phyloP scores from a whole-genome alignment of 164 flowering plant species.

The Hamamelis virginiana region DNA sequence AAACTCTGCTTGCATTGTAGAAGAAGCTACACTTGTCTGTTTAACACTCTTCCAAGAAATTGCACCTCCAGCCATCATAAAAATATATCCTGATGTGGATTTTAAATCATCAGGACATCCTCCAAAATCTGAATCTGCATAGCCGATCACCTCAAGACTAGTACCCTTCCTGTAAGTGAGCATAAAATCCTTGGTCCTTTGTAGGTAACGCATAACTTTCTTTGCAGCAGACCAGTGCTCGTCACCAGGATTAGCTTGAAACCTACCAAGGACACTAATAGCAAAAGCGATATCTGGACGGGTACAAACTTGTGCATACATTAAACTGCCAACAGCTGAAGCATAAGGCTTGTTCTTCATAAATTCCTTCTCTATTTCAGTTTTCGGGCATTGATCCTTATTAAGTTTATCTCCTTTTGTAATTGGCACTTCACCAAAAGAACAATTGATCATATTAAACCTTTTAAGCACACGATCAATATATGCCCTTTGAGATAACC shows the following conservation, averaged over 20 bases:
- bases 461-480: neutral
- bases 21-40: neutral
- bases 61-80: neutral
- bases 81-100: neutral
- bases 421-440: neutral
- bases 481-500: neutral
- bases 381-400: neutral
- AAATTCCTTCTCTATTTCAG: neutral
- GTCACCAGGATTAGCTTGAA: neutral
- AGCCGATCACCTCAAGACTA: neutral
- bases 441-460: neutral
- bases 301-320: neutral
- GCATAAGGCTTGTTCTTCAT: neutral
- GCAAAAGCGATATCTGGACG: neutral
- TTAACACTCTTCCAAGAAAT: conserved; percentile 6
- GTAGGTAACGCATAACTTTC: neutral
- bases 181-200: neutral
- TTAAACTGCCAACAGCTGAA: neutral
- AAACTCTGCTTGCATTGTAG: neutral
- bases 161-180: neutral
- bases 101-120: neutral
- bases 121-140: neutral
- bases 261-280: neutral
- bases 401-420: neutral
- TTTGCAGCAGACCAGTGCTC: neutral